Evolutionary conservation across 306 rosid genomes (phyloP).

Genomic region (Trifolium fragiferum): DNA sequence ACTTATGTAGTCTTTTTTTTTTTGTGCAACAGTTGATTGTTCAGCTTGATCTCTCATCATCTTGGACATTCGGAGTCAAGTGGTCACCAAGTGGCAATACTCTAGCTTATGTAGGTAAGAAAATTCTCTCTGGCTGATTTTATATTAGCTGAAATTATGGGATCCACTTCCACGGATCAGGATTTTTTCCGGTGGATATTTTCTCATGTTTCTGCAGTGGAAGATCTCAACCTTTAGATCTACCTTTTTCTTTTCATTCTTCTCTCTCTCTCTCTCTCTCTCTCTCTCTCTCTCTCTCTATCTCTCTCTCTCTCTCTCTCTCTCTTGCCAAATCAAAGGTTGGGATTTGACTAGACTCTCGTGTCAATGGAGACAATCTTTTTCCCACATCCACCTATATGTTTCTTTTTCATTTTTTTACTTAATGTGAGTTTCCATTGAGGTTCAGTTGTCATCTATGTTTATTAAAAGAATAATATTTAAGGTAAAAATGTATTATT

Average conservation of each 20-base stretch:
- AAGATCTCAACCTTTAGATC: no score
- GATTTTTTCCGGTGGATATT: no score
- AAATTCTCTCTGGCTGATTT: conserved; percentile 39
- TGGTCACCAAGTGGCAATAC: conserved; percentile 99
- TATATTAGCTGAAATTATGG: conserved; percentile 25
- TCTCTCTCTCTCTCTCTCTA: no score
- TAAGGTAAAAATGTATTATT: neutral
- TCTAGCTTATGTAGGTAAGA: conserved; percentile 91
- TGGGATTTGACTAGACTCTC: no score
- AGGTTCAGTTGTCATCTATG: conserved; percentile 37
- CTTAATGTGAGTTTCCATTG: conserved; percentile 6
- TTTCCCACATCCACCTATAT: conserved; percentile 13
- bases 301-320: no score
- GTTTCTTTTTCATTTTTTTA: conserved; percentile 19
- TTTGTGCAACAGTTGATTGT: conserved; percentile 70
- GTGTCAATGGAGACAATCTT: no score
- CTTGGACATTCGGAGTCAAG: conserved; percentile 96
- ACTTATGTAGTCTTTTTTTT: conserved; percentile 39
- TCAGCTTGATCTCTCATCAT: conserved; percentile 89
- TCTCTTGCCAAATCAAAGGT: no score
- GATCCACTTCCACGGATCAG: neutral
- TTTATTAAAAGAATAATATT: conserved; percentile 26
- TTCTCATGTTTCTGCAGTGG: no score
- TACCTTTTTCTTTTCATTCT: no score
- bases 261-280: no score